A percentile compares a stretch with the other conserved stretches of the same genome.
Conservation (phyloP, 345 rosid species). For the Bruguiera parviflora region DNA sequence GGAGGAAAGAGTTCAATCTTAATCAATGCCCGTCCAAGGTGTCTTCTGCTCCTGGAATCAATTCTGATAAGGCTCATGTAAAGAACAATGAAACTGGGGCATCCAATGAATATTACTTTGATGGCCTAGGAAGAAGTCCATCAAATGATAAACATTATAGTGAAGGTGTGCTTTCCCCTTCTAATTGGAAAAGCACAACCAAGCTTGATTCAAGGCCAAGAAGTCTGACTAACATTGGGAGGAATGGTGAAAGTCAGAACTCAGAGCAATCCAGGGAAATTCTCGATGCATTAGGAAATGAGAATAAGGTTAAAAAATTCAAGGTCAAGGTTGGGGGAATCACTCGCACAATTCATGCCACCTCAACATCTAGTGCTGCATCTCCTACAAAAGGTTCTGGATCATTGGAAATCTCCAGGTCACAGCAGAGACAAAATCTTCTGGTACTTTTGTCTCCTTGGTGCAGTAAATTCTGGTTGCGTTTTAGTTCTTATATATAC, state of each 20-base stretch:
- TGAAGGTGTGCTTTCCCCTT: slow-evolving; percentile 85
- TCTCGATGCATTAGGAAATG: slow-evolving; percentile 38
- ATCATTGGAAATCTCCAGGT: slow-evolving; percentile 32
- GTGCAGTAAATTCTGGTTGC: background rate
- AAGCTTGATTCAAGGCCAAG: slow-evolving; percentile 24
- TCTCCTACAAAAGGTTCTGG: slow-evolving; percentile 38
- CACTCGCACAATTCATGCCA: slow-evolving; percentile 49
- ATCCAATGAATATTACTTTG: slow-evolving; percentile 32
- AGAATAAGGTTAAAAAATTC: slow-evolving; percentile 57
- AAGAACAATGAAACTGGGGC: slow-evolving; percentile 37
- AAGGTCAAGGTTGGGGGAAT: slow-evolving; percentile 68
- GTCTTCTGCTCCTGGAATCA: slow-evolving; percentile 37
- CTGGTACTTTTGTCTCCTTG: slow-evolving; percentile 42
- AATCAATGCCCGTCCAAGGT: slow-evolving; percentile 53
- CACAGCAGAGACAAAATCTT: slow-evolving; percentile 33
- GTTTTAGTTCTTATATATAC: background rate
- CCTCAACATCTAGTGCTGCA: slow-evolving; percentile 44
- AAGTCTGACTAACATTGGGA: slow-evolving; percentile 22
- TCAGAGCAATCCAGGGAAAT: slow-evolving; percentile 32
- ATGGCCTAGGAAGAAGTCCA: slow-evolving; percentile 37
- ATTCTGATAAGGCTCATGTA: slow-evolving; percentile 22
- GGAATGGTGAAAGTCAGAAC: slow-evolving; percentile 46
- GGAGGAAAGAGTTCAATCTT: slow-evolving; percentile 65
- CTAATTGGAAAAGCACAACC: slow-evolving; percentile 48
- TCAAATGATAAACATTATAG: slow-evolving; percentile 42